Base-by-base conservation (phyloP, 208 protist genomes). In the Porcisia hertigi region DNA sequence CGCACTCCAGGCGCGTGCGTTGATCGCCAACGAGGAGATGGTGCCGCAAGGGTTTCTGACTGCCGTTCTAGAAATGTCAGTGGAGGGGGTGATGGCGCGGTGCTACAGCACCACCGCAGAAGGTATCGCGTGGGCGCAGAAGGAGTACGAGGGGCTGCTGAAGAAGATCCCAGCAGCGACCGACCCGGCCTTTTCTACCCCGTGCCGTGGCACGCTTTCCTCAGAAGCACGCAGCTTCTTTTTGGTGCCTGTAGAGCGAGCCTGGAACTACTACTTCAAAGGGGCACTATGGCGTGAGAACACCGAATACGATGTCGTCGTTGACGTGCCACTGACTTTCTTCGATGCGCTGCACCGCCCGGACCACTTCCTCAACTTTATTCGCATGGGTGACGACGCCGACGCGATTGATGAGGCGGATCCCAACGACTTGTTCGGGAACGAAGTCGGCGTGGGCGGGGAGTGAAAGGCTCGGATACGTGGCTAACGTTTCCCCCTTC, bases 211-310 rank as follows among this genome's bases (percentile, higher is more conserved):
- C 25, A 91, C 86, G 36, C 59, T 96, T 16, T 92, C 90, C n/a
- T 57, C 83, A 20, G 85, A 89, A 62, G 77, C 86, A 14, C 81
- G 89, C 23, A 87, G 92, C 11, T 97, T 97, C 72, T 95, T 95
- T 71, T 73, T 96, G 18, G 89, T 95, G 20, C 94, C 94, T 5
- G 73, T 70, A 3, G 89, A 91, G 65, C 85, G 86, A 14, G 75
- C 73, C 66, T 97, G 94, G 92, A 97, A 97, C 81, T 94, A 95
- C 83, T 87, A 85, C 71, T 97, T 97, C 82, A 88, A 85, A n/a
- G 90, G 91, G 14, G 87, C 90, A 36, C 64, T 87, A 43, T 96
- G 92, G 92, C 86, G 86, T 75, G 90, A 96, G 59, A 82, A 81
- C 54, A 88, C 79, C 54, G 86, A 90, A 72, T 97, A 92, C 79